Evolutionary conservation across 306 rosid species (phyloP).

Genomic region (Inga leiocalycina): DNA sequence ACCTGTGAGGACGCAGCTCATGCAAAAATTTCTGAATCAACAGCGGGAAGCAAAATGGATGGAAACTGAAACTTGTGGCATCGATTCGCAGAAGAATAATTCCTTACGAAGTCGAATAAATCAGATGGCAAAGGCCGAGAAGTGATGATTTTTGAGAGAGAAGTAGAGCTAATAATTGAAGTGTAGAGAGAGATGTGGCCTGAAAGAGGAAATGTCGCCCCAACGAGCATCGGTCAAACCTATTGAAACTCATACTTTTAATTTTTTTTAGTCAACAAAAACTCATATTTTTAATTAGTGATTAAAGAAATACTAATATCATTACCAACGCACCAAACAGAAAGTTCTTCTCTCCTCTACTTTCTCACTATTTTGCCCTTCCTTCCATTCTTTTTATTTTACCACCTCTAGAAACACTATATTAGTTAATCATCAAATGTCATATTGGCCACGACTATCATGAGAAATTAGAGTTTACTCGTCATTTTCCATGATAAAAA

Average conservation of each 20-base stretch:
- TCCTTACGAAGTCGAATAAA: conserved; percentile 50
- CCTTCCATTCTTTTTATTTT: neutral
- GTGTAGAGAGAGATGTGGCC: conserved; percentile 5
- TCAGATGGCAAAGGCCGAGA: conserved; percentile 36
- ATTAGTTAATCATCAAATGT: neutral
- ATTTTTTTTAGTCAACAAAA: conserved; percentile 20
- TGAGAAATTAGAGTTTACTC: neutral
- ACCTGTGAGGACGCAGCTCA: conserved; percentile 39
- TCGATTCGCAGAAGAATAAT: conserved; percentile 30
- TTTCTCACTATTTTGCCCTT: conserved; percentile 44
- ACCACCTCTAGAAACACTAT: neutral
- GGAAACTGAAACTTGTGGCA: conserved; percentile 33
- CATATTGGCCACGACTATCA: neutral
- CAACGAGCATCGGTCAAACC: conserved; percentile 57
- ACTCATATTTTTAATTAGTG: conserved; percentile 31
- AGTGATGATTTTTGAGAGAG: conserved; percentile 35
- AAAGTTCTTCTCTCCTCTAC: neutral
- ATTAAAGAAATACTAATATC: conserved; percentile 33
- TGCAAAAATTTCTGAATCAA: conserved; percentile 38
- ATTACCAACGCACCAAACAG: conserved; percentile 25
- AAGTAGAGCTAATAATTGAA: conserved; percentile 17
- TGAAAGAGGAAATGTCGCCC: conserved; percentile 42
- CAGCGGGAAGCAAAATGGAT: conserved; percentile 28
- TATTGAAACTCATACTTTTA: conserved; percentile 40
- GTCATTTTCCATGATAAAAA: neutral